Evolutionary conservation across 768 basidiomycete species (phyloP).

Genomic region (Serendipita sp.): DNA sequence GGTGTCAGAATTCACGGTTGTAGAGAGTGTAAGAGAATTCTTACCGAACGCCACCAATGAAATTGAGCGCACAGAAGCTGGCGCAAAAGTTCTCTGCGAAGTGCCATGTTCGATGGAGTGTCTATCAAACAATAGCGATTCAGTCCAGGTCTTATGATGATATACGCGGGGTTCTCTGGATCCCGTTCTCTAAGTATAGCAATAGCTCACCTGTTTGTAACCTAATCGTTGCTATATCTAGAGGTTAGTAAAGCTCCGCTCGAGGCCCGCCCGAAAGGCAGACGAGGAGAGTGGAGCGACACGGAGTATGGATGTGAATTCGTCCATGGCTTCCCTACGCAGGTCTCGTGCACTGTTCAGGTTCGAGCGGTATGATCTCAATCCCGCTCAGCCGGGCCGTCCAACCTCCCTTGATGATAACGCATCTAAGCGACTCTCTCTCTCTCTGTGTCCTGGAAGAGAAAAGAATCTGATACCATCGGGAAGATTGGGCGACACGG

Average conservation of each 20-base stretch:
- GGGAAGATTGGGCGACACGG: conserved; percentile 15
- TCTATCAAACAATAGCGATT: conserved; percentile 26
- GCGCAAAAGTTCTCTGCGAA: conserved; percentile 74
- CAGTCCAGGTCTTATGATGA: not conserved
- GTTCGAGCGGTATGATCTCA: conserved; percentile 98
- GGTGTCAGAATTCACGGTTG: not conserved
- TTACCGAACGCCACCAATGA: conserved; percentile 75
- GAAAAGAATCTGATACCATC: too few relatives aligned
- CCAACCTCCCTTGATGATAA: conserved; percentile 18
- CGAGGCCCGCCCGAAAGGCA: conserved; percentile 24
- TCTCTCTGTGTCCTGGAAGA: too few relatives aligned
- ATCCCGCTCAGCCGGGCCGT: conserved; percentile 29
- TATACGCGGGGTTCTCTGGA: not conserved
- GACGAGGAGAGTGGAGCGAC: conserved; percentile 33
- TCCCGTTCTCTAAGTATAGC: not conserved
- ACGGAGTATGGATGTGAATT: conserved; percentile 32
- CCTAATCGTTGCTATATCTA: conserved; percentile 50
- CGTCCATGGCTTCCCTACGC: conserved; percentile 73
- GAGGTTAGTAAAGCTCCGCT: conserved; percentile 33
- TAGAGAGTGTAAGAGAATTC: conserved; percentile 8
- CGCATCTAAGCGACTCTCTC: too few relatives aligned
- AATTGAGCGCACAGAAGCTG: conserved; percentile 79
- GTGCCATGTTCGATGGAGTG: conserved; percentile 77
- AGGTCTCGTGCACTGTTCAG: conserved; percentile 93
- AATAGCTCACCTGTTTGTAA: conserved; percentile 51